Conservation (phyloP, 192 early-diverging fungal species). For the Coemansia sp. region DNA sequence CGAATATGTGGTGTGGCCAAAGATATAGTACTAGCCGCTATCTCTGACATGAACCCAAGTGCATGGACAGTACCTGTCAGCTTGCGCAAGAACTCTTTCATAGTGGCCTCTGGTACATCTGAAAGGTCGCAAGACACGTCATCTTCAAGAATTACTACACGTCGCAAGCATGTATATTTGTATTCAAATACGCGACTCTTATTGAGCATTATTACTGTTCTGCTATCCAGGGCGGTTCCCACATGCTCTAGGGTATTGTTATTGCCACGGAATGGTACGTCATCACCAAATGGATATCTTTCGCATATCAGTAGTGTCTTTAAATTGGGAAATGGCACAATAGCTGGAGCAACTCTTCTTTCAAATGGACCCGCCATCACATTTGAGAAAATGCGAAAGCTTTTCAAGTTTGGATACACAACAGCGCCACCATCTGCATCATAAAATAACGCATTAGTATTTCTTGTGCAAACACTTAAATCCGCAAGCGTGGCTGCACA, state of each 20-base stretch:
- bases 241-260: background rate
- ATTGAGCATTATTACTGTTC: background rate
- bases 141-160: background rate
- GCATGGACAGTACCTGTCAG: background rate
- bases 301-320: background rate
- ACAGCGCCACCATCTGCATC: background rate
- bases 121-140: background rate
- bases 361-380: background rate
- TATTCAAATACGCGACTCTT: background rate
- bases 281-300: background rate
- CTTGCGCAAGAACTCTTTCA: background rate
- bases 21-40: background rate
- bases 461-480: background rate
- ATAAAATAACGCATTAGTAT: background rate
- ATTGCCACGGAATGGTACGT: background rate
- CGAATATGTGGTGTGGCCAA: background rate
- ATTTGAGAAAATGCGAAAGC: background rate
- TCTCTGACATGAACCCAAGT: background rate
- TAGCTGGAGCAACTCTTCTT: background rate
- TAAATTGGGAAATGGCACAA: background rate
- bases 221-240: background rate
- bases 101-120: background rate
- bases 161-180: background rate
- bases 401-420: background rate
- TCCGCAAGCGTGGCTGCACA: background rate